Base-by-base conservation (phyloP, 371 early-diverging fungal species). In the Actinomortierella ambigua region DNA sequence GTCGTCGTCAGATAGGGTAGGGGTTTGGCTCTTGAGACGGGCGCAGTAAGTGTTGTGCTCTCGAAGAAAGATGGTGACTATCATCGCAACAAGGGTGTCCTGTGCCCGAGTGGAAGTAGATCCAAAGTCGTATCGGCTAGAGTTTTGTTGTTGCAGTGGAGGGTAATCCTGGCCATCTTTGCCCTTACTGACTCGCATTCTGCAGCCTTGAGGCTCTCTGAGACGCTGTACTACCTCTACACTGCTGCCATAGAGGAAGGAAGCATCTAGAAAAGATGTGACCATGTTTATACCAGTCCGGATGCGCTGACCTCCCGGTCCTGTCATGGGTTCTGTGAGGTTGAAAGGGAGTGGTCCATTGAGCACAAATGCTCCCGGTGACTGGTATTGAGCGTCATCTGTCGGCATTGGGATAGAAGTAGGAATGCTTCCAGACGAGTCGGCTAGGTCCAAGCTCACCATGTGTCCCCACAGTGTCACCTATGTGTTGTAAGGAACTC, bases 331-430 rank as follows among this genome's bases (percentile, higher is more conserved):
- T 51, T 9, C 51, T 51, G 51, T 55, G 17, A 3, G 46, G 43
- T 27, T 14, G 44, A 55, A 24, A 7, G 44, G 24, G 43, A 13
- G 2, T 7, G n/a, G 20, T 17, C 4, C 23, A 22, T 42, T 42
- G 44, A 55, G 46, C 9, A 15, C 13, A 24, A 27, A 8, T 9
- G n/a, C n/a, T 2, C 27, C 27, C 3, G 42, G 44, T n/a, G 55
- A 55, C 43, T 43, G 46, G 55, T 43, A 55, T 24, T 23, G 24
- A 7, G 42, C 40, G 8, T 55, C 55, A 44, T 55, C 43, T 17
- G 23, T 20, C 17, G 55, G 55, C 24, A 55, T 47, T 9, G 47
- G 23, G 22, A 55, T 42, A 6, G 1, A 11, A 11, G n/a, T 42
- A 1, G 55, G 43, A 9, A 22, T 13, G 17, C 0, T 14, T 29